Base-by-base conservation (phyloP, 257 asterid genomes). In the Jacaranda mimosifolia region DNA sequence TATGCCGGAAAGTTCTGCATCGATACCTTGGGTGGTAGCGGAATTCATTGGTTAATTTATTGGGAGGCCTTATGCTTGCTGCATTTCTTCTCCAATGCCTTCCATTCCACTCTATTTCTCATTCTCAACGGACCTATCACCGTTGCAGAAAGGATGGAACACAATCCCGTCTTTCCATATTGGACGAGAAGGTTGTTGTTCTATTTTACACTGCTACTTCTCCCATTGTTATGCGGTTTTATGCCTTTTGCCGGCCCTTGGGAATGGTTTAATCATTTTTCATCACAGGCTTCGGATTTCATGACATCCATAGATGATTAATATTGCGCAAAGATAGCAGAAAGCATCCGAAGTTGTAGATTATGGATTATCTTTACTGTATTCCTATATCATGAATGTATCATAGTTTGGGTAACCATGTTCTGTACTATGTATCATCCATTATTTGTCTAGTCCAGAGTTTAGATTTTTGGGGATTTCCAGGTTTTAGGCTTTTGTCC, bases 21-120 rank as follows among this genome's bases (percentile, higher is more conserved):
- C 43, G 92, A 91, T 84, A 86, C 97, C 3, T 77, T 95, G 72
- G 99, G 98, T 11, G 97, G 99, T 42, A 87, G 89, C 0, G 98
- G 98, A 72, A 65, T 73, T 51, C 77, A 72, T 70, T 95, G 99
- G 99, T 81, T 91, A 49, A 6, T 81, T 3, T 88, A 75, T 32
- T 95, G 98, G 99, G 97, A 89, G 77, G 75, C 69, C 26, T 70
- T 91, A 13, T 92, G 98, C 81, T 58, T 77, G 63, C 45, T 91
- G 57, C 98, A 95, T 85, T 91, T 93, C 80, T 71, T 92, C 68
- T 81, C 93, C 14, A 90, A 87, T 53, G 40, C 75, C 5, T 91
- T 84, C 84, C 81, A 80, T 78, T 83, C 98, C 3, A 58, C 82
- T 3, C 52, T 95, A 77, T 91, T 67, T 63, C 11, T 55, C 11